Percentiles rank a stretch among this genome's conserved stretches.
phyloP scores from a whole-genome alignment of 2,329 filamentous ascomycete species.

The Stachybotrys chartarum region DNA sequence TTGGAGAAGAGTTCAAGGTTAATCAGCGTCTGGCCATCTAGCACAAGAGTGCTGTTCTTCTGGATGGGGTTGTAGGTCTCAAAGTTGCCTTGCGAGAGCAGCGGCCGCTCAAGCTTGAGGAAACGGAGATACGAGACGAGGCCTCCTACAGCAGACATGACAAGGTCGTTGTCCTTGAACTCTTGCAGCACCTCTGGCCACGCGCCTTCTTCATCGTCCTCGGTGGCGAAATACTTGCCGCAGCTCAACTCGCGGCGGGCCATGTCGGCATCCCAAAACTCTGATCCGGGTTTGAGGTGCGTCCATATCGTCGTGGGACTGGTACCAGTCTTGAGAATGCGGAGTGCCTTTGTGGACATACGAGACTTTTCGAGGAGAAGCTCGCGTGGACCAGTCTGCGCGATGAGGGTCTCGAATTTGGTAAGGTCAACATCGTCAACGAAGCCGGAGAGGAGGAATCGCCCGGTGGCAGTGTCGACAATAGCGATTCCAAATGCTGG shows the following conservation, averaged over 20 bases:
- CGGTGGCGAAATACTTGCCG: constrained; percentile 67
- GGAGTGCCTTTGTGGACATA: constrained; percentile 79
- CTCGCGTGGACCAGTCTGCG: constrained; percentile 84
- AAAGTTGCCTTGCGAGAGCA: constrained; percentile 88
- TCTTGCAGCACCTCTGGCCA: constrained; percentile 75
- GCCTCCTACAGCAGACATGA: constrained; percentile 88
- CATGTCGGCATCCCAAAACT: constrained; percentile 86
- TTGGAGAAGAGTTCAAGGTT: constrained; percentile 98
- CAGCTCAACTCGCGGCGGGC: constrained; percentile 75
- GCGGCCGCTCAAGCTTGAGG: constrained; percentile 80
- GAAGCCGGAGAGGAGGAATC: constrained; percentile 91
- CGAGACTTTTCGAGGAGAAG: constrained; percentile 81
- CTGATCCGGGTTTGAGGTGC: constrained; percentile 73
- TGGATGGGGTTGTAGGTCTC: constrained; percentile 85
- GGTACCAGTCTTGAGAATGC: constrained; percentile 95
- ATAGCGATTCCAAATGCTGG: constrained; percentile 90
- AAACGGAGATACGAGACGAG: constrained; percentile 79
- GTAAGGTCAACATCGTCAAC: constrained; percentile 88
- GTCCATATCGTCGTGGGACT: constrained; percentile 93
- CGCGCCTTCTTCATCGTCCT: constrained; percentile 45
- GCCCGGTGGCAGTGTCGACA: constrained; percentile 90
- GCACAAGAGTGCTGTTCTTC: constrained; percentile 81
- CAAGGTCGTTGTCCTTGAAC: constrained; percentile 67
- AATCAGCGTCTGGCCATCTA: constrained; percentile 93
- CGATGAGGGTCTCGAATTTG: constrained; percentile 94